These are phyloP conservation scores for Agapanthus africanus DNA, from an alignment of 106 monocot genomes.

Conservation along the genomic window DNA sequence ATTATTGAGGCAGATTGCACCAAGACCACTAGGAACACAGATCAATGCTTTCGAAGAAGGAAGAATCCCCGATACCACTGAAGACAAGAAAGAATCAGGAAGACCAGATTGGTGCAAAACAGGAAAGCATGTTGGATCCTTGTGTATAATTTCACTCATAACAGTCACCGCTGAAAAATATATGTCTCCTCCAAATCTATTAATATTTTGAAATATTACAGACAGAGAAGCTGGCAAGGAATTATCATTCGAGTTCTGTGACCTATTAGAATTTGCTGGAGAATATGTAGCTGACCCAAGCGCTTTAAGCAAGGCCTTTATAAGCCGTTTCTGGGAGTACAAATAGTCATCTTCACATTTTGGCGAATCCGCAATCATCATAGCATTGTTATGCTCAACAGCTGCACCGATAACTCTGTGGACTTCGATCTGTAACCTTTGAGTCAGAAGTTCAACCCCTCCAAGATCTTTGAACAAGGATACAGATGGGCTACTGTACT, in stretches of 20 bases:
- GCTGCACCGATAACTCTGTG: slow-evolving; percentile 47
- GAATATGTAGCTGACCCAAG: slow-evolving; percentile 76
- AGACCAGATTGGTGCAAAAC: slow-evolving; percentile 58
- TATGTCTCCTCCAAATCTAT: slow-evolving; percentile 73
- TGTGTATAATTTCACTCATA: slow-evolving; percentile 84
- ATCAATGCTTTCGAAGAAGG: slow-evolving; percentile 54
- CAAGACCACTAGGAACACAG: slow-evolving; percentile 68
- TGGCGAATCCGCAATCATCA: slow-evolving; percentile 28
- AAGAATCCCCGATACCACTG: slow-evolving; percentile 43
- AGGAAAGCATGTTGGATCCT: slow-evolving; percentile 77
- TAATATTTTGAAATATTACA: slow-evolving; percentile 55
- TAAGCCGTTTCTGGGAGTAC: slow-evolving; percentile 43
- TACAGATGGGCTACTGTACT: slow-evolving; percentile 63
- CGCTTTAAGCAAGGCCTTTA: slow-evolving; percentile 62
- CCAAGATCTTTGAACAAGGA: slow-evolving; percentile 72
- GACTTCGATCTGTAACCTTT: slow-evolving; percentile 58
- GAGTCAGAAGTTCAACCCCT: slow-evolving; percentile 73
- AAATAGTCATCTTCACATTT: slow-evolving; percentile 21
- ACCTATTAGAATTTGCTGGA: slow-evolving; percentile 47
- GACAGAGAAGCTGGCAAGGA: slow-evolving; percentile 52
- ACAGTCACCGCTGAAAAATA: slow-evolving; percentile 76
- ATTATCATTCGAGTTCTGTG: slow-evolving; percentile 48
- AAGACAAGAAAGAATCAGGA: slow-evolving; percentile 60
- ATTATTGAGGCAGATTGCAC: slow-evolving; percentile 66
- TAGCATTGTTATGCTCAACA: slow-evolving; percentile 34